Conservation (phyloP, 148 eudicot species). For the Persicaria maculosa region DNA sequence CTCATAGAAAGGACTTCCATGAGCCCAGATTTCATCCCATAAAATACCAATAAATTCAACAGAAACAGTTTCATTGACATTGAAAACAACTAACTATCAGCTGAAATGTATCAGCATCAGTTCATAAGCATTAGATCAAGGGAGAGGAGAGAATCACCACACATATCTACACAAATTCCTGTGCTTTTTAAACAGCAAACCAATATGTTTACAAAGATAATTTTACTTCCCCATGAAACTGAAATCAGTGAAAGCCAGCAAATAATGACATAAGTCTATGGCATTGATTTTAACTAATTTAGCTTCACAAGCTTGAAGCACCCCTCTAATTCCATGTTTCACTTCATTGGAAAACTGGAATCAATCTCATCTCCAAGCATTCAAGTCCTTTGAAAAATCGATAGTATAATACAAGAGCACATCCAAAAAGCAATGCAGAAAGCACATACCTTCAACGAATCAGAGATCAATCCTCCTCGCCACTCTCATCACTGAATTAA, state of each 20-base stretch:
- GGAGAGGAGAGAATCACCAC: background rate
- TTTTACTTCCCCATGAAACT: too few relatives aligned
- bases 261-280: background rate
- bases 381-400: background rate
- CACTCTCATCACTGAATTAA: conserved; percentile 89
- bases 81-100: background rate
- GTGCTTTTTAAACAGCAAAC: background rate
- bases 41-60: too few relatives aligned
- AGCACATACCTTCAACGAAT: background rate
- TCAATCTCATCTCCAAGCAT: background rate
- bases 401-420: background rate
- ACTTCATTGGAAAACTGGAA: background rate
- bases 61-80: background rate
- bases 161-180: background rate
- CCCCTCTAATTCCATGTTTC: background rate
- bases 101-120: background rate
- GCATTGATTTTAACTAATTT: background rate
- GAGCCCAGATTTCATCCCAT: too few relatives aligned
- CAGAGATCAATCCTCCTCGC: conserved; percentile 56
- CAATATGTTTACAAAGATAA: background rate
- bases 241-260: background rate
- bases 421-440: background rate
- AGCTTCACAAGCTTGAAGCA: too few relatives aligned
- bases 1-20: too few relatives aligned
- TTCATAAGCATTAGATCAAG: background rate